These are phyloP conservation scores for Hymenoscyphus albidus DNA, from an alignment of 2,329 filamentous ascomycete species.

Conservation along the genomic window DNA sequence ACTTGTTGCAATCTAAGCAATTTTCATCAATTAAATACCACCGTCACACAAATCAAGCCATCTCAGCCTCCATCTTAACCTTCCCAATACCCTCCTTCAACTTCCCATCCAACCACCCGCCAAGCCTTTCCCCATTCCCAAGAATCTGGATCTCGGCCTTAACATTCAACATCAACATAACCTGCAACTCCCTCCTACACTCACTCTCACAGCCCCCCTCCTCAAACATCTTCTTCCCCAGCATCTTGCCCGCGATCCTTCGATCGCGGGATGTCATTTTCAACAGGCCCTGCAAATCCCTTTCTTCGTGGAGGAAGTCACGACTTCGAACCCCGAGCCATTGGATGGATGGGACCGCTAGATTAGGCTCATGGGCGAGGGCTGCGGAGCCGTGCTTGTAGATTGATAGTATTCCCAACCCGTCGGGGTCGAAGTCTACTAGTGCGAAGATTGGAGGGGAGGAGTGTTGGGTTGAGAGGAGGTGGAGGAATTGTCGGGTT, in stretches of 20 bases:
- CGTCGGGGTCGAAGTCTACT: constrained; percentile 74
- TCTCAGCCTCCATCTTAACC: not conserved
- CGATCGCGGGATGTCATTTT: constrained; percentile 43
- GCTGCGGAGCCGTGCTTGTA: constrained; percentile 68
- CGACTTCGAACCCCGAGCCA: constrained; percentile 58
- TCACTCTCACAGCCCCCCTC: constrained; percentile 34
- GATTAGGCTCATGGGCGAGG: constrained; percentile 55
- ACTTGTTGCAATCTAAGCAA: too few species aligned
- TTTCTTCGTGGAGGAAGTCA: constrained; percentile 23
- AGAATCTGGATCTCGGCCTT: constrained; percentile 77
- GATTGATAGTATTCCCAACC: constrained; percentile 67
- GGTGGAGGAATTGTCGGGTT: constrained; percentile 61
- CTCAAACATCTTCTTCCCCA: constrained; percentile 42
- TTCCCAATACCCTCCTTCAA: constrained; percentile 10
- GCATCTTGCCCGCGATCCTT: constrained; percentile 48
- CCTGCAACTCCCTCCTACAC: constrained; percentile 57
- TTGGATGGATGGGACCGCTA: constrained; percentile 47
- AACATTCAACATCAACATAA: constrained; percentile 68
- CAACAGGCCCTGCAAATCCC: constrained; percentile 9
- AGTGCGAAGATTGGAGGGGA: constrained; percentile 58
- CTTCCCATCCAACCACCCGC: constrained; percentile 31
- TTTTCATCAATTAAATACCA: too few species aligned
- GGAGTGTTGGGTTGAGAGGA: constrained; percentile 46
- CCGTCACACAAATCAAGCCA: too few species aligned
- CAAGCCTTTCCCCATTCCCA: constrained; percentile 40